Base-by-base conservation (phyloP, 2,329 filamentous ascomycete species). In the Apiospora hydei region DNA sequence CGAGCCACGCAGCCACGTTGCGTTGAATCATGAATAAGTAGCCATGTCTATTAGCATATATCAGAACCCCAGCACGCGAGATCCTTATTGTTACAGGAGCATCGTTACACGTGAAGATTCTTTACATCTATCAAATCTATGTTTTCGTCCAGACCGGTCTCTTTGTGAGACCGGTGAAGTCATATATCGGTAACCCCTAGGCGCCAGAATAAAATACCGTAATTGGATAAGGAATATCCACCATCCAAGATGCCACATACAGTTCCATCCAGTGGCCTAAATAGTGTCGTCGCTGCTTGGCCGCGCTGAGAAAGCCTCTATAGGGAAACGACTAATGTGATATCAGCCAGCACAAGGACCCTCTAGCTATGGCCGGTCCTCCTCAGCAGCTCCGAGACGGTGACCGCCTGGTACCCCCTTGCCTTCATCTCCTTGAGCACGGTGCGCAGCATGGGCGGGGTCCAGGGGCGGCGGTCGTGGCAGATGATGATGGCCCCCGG, bases 381-480 rank as follows among this genome's bases (percentile, higher is more conserved):
- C 76, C 84, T 84, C 66, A 96, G 81, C 75, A 96, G 83, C 76
- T 91, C 88, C 5, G 91, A 91, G 26, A 97, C 83, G 21, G 91
- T 93, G 43, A 94, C 91, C 49, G 96, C 86, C 71, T 84, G 85
- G 80, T 94, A 97, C 0, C 94, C 94, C 75, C 88, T 87, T 74
- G 68, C 68, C 81, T 85, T 90, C 77, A 97, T 83, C 79, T 93
- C 92, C 0, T 92, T 92, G 75, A 98, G 81, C 51, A 96, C 91
- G 73, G 85, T 88, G 51, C 85, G 84, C 82, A 97, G 80, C 93
- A 97, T 96, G 0, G 93, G 92, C 67, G 88, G 86, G 38, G 94
- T 97, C 93, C 95, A 97, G n/a, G 87, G 84, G 78, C 95, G 87
- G 75, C 94, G 82, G 83, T 98, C 95, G 83, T 98, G 95, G 79